Evolutionary conservation across 306 rosid genomes (phyloP), one percentile per base, ranked within the genome.

Genomic region (Citrullus colocynthis): DNA sequence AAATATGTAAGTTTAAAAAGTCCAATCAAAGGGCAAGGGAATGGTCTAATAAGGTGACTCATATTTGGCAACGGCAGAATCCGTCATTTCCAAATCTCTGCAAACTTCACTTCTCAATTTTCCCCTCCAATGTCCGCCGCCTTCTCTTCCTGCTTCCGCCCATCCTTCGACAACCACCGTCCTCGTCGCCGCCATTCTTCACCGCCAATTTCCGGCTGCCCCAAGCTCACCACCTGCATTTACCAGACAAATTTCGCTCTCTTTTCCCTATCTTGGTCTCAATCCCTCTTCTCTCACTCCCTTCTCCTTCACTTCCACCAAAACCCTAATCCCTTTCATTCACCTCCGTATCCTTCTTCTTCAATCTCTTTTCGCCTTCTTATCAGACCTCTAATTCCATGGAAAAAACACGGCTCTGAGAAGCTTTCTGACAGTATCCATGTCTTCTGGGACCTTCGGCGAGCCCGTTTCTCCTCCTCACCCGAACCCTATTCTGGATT

Each of bases 201-300:
- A 0, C 87, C 81, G 2, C 60, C 86, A 4, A 65, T 39, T 34
- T 78, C 95, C 45, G 79, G 90, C 73, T 84, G 81, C 82, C 82
- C 98, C 14, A 88, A 92, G 77, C 89, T 95, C 51, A 81, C 96
- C 70, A 87, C 95, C 54, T 88, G 88, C 32, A 87, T 95, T 65
- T 95, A 89, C 91, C 88, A 92, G 81, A 92, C 99, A 15, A 83
- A 85, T 71, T 57, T 80, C 37, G 99, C 97, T 13, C 74, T 87
- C 7, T 88, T 95, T 36, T 86, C 97, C 9, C 83, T 92, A 10
- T 90, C 97, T 0, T 95, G 99, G 99, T 92, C 98, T 1, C 96
- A 96, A 74, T 88, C 97, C 80, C 83, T 92, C 65, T 73, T 95
- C 0, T 91, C 97, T 21, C 97, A 95, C 51, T 90, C 97, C 44